Evolutionary conservation across 192 early-diverging fungal species (phyloP).

Genomic region (Coemansia sp.): DNA sequence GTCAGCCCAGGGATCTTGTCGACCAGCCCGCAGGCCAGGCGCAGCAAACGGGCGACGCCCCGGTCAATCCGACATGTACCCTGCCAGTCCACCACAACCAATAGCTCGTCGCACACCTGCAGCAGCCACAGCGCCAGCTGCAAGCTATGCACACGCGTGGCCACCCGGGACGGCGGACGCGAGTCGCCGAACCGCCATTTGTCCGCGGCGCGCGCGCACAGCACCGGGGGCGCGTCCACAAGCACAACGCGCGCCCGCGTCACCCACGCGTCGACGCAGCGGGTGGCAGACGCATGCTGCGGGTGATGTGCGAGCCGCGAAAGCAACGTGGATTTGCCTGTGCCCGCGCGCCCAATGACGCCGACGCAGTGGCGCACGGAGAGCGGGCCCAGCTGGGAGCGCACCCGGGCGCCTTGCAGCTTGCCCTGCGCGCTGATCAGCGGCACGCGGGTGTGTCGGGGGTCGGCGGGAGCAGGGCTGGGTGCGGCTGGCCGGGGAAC

Average conservation of each 20-base stretch:
- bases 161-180: neutral
- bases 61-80: conserved; percentile 4
- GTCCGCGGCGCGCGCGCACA: neutral
- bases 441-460: neutral
- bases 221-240: conserved; percentile 29
- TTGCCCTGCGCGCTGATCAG: conserved; percentile 10
- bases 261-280: conserved; percentile 17
- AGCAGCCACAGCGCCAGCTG: conserved; percentile 26
- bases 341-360: conserved; percentile 9
- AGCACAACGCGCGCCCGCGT: conserved; percentile 7
- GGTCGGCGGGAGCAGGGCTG: neutral
- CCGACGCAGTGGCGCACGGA: conserved; percentile 15
- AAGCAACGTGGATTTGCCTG: conserved; percentile 22
- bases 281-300: neutral
- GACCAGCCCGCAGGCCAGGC: conserved; percentile 4
- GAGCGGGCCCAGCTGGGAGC: conserved; percentile 8
- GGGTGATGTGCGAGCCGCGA: conserved; percentile 15
- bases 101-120: conserved; percentile 24
- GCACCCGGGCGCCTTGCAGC: conserved; percentile 9
- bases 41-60: conserved; percentile 14
- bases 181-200: conserved; percentile 1
- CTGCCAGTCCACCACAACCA: conserved; percentile 9
- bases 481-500: too few relatives aligned
- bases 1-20: conserved; percentile 9
- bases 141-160: conserved; percentile 17